phyloP scores from a whole-genome alignment of 78 protist species.

The Speleostelium caveatum region DNA sequence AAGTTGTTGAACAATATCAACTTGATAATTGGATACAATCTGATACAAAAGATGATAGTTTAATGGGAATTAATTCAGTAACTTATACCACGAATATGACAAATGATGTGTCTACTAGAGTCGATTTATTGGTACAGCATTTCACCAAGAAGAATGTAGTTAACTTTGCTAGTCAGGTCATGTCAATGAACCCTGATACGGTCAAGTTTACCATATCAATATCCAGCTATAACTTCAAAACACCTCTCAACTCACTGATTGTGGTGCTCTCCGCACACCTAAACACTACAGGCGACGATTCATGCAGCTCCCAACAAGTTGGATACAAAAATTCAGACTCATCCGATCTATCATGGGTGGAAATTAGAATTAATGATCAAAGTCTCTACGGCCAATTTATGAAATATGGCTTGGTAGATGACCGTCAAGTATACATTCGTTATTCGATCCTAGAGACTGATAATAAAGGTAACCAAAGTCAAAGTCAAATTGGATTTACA shows the following conservation, averaged over 20 bases:
- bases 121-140: background rate
- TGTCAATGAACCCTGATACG: background rate
- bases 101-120: no score
- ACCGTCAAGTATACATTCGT: background rate
- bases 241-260: background rate
- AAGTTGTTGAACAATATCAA: no score
- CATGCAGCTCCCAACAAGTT: background rate
- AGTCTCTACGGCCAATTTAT: background rate
- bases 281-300: background rate
- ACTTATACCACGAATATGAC: no score
- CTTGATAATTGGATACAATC: no score
- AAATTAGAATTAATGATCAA: background rate
- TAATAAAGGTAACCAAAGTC: background rate
- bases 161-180: background rate
- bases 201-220: background rate
- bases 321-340: background rate
- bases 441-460: background rate
- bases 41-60: no score
- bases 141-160: background rate
- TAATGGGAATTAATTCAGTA: no score
- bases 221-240: background rate
- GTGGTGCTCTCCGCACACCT: background rate
- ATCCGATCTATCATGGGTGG: background rate
- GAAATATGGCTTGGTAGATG: background rate
- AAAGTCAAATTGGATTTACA: conserved; percentile 1